Evolutionary conservation across 2,329 filamentous ascomycete genomes (phyloP), one percentile per base, ranked within the genome.

Genomic region (Penicillium fuscoglaucum): DNA sequence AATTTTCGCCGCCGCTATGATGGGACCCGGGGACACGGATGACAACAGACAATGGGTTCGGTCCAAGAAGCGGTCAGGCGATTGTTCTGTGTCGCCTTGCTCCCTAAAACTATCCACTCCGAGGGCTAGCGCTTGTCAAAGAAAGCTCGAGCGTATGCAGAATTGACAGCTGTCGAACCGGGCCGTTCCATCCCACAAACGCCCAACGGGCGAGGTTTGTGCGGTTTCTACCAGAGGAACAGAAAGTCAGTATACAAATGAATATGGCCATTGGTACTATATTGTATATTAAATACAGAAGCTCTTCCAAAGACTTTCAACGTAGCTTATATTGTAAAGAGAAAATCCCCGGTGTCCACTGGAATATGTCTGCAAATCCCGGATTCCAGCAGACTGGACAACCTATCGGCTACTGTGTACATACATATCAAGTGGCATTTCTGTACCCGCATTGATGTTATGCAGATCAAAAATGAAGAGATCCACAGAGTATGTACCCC

Each of bases 21-120:
- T 37, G 6, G 28, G n/a, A 43, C 21, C 37, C 37, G 21, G 44
- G 37, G n/a, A 54, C 29, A 24, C 29, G 55, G 55, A 40, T 55
- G 46, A 35, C 37, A 47, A 29, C 50, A 46, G 49, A 57, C 55
- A 48, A 48, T 41, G 52, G 13, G 33, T 49, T 33, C 44, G 44
- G 29, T 19, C 48, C 50, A 45, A 56, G 28, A 43, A 61, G 56
- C 58, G 60, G 60, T 61, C 62, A 59, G 37, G 29, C 37, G 13
- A 37, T 44, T 33, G 6, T 8, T 26, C 21, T 41, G 28, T 49
- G 33, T 37, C 43, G 33, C 44, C 28, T 50, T 29, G 10, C 43
- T 29, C 24, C 13, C 43, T 40, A 39, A 28, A 24, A 2, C 47
- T 51, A 51, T 41, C 24, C n/a, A 33, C 44, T 33, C 21, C n/a